Evolutionary conservation across 495 filamentous ascomycete species (phyloP).

Genomic region (Penicillium canescens): DNA sequence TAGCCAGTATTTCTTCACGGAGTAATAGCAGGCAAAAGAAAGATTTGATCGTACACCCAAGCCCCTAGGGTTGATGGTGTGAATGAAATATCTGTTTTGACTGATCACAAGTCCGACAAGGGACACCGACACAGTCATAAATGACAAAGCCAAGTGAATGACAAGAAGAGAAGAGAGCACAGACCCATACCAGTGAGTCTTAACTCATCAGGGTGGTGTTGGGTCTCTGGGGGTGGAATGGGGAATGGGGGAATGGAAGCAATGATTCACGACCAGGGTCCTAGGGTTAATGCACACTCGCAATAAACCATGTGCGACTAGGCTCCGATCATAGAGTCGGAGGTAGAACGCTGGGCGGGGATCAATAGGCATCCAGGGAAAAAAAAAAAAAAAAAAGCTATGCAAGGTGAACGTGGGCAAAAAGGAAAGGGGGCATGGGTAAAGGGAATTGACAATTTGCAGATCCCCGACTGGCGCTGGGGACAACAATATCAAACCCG

Average conservation of each 20-base stretch:
- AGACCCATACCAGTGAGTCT: not conserved
- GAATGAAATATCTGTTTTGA: slow-evolving; percentile 23
- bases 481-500: not conserved
- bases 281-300: slow-evolving; percentile 1
- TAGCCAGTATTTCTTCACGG: slow-evolving; percentile 6
- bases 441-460: not conserved
- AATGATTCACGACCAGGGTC: slow-evolving; percentile 1
- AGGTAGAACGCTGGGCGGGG: not conserved
- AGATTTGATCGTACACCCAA: not conserved
- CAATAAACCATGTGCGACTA: slow-evolving; percentile 1
- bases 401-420: not conserved
- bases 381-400: not conserved
- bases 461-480: not conserved
- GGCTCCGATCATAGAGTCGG: not conserved
- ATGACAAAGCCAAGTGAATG: not conserved
- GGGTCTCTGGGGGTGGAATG: not conserved
- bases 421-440: not conserved
- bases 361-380: slow-evolving; percentile 5
- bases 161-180: slow-evolving; percentile 2
- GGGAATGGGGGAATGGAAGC: not conserved
- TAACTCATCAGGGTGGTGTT: slow-evolving; percentile 3
- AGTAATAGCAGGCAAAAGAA: slow-evolving; percentile 3
- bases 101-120: slow-evolving; percentile 9
- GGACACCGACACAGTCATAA: slow-evolving; percentile 14
- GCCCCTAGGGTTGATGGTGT: not conserved